Evolutionary conservation across 2,329 filamentous ascomycete species (phyloP).

Genomic region (Chaetomium olivaceum): DNA sequence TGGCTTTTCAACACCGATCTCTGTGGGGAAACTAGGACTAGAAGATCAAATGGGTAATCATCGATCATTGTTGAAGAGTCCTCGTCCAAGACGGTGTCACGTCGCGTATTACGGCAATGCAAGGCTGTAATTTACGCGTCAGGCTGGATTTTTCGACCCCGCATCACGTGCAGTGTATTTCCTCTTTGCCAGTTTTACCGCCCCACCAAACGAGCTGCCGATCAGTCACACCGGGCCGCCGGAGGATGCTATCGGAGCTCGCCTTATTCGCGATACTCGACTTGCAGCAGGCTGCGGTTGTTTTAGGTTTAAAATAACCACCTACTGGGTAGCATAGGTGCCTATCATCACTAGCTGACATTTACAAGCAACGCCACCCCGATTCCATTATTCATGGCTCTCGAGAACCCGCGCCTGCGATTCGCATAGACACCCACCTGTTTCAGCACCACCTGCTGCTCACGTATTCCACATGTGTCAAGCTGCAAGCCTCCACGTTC

Average conservation of each 20-base stretch:
- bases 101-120: too few relatives aligned
- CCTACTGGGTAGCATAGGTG: too few relatives aligned
- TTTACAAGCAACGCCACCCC: not conserved
- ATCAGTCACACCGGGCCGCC: slow-evolving; percentile 17
- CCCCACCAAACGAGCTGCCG: slow-evolving; percentile 11
- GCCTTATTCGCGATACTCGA: not conserved
- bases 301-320: too few relatives aligned
- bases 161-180: slow-evolving; percentile 15
- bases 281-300: not conserved
- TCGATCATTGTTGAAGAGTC: too few relatives aligned
- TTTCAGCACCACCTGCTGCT: too few relatives aligned
- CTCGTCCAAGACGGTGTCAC: too few relatives aligned
- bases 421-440: too few relatives aligned
- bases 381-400: not conserved
- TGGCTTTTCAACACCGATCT: too few relatives aligned
- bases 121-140: not conserved
- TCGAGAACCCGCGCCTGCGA: not conserved
- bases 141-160: not conserved
- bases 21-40: too few relatives aligned
- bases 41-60: too few relatives aligned
- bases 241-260: not conserved
- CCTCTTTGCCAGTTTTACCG: not conserved
- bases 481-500: not conserved
- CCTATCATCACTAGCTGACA: too few relatives aligned
- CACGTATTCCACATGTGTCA: not conserved